phyloP scores from a whole-genome alignment of 768 basidiomycete species.

The Russula sp. region DNA sequence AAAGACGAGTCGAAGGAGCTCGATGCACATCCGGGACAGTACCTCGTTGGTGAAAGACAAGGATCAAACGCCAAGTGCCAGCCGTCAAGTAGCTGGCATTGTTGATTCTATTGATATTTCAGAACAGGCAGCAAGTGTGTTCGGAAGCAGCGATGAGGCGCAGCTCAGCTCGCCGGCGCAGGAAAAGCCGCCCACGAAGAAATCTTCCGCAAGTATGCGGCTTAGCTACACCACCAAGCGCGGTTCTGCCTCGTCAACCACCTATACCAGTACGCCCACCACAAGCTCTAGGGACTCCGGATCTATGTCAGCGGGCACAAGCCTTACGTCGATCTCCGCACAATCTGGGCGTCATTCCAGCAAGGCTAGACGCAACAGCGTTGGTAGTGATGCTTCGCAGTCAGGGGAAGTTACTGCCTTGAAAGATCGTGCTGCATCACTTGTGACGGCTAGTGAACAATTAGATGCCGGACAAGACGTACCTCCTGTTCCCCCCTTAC shows the following conservation, averaged over 20 bases:
- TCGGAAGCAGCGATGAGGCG: constrained; percentile 53
- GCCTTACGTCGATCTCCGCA: constrained; percentile 71
- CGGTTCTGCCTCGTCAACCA: constrained; percentile 86
- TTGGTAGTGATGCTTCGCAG: constrained; percentile 76
- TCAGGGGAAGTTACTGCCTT: constrained; percentile 61
- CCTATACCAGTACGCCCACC: constrained; percentile 71
- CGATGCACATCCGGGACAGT: constrained; percentile 43
- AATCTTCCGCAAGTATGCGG: constrained; percentile 52
- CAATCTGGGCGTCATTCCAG: constrained; percentile 70
- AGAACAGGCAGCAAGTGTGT: constrained; percentile 48
- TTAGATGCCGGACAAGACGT: constrained; percentile 58
- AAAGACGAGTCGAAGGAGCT: constrained; percentile 41
- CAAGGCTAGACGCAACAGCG: constrained; percentile 72
- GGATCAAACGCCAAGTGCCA: constrained; percentile 35
- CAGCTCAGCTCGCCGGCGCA: constrained; percentile 41
- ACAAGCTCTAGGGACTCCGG: constrained; percentile 85
- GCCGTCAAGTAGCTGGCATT: constrained; percentile 42
- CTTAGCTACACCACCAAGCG: constrained; percentile 83
- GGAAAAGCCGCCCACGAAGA: constrained; percentile 71
- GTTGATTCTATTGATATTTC: constrained; percentile 37
- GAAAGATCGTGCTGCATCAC: constrained; percentile 65
- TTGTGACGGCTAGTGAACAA: constrained; percentile 57
- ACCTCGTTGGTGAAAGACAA: constrained; percentile 48
- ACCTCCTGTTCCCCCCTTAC: constrained; percentile 91
- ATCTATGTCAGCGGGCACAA: constrained; percentile 74